Base-by-base conservation (phyloP, 169 alveolate genomes). In the Plasmodium malariae region DNA sequence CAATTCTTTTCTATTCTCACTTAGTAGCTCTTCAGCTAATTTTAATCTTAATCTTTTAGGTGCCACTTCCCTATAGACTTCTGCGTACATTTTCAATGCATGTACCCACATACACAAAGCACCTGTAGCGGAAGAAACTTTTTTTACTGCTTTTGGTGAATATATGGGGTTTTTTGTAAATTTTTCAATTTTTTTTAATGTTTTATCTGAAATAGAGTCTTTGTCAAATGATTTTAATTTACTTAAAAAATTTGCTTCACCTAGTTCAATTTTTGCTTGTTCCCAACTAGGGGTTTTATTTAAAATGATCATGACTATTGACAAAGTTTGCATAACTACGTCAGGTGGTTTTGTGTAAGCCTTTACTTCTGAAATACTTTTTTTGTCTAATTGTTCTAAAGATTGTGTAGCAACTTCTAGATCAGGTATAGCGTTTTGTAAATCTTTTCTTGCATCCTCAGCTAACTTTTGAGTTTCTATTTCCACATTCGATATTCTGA, bases 341-440 rank as follows among this genome's bases (percentile, higher is more conserved):
- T 92, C 97, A 51, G 98, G 98, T 40, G 98, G 98, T 67, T 95
- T 94, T 48, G 97, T 95, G 89, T 95, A 95, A 9, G 96, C 95
- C 88, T 95, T 95, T 45, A 97, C 97, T 86, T 98, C 99, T 63
- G 99, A 97, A 59, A 98, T 94, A 71, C 97, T 93, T 91, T 97
- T 97, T 94, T 98, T 98, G 92, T 98, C 98, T 71, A 98, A 94
- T 74, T 96, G 97, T 71, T 97, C 98, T 37, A 98, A 96, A n/a
- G 99, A 98, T 45, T 97, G 98, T 73, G 97, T 96, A 3, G 99
- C 99, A 36, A 97, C 98, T 40, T 97, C 95, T 69, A 98, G 92
- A 7, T 98, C 98, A 9, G 99, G 99, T 94, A 97, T 96, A 2
- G 99, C 99, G 85, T 96, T 97, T 55, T 97, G 98, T 63, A 98